These are phyloP conservation scores for Scleroderma bovista DNA, from an alignment of 768 basidiomycete species.

Conservation along the genomic window DNA sequence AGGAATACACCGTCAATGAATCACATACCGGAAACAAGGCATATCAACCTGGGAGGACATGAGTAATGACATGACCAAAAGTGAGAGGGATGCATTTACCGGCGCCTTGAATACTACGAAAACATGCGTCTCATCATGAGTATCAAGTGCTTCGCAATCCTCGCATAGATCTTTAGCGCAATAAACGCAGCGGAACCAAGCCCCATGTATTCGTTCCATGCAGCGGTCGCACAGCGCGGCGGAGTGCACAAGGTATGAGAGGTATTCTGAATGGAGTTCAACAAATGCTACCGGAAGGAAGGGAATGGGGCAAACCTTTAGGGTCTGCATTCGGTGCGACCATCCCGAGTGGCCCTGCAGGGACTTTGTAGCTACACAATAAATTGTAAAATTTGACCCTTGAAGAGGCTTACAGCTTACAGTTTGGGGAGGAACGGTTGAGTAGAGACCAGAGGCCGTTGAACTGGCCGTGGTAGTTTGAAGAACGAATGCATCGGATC, in stretches of 20 bases:
- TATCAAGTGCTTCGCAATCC: conserved; percentile 72
- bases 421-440: conserved; percentile 64
- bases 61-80: neutral
- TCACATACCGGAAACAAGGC: conserved; percentile 57
- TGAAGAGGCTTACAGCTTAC: conserved; percentile 34
- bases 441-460: conserved; percentile 49
- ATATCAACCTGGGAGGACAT: conserved; percentile 57
- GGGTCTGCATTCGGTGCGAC: conserved; percentile 39
- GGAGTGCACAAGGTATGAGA: conserved; percentile 52
- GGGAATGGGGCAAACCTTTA: conserved; percentile 39
- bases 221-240: conserved; percentile 84
- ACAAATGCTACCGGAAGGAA: neutral
- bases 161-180: conserved; percentile 86
- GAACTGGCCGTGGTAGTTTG: conserved; percentile 77
- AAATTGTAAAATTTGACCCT: conserved; percentile 3
- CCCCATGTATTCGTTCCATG: conserved; percentile 73
- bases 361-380: conserved; percentile 51
- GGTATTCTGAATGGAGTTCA: conserved; percentile 46
- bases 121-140: conserved; percentile 76
- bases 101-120: conserved; percentile 86
- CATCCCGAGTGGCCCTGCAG: conserved; percentile 50
- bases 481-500: conserved; percentile 85
- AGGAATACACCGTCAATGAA: neutral
- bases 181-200: conserved; percentile 89
- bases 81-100: conserved; percentile 35